Base-by-base conservation (phyloP, 257 asterid genomes). In the Penstemon davidsonii region DNA sequence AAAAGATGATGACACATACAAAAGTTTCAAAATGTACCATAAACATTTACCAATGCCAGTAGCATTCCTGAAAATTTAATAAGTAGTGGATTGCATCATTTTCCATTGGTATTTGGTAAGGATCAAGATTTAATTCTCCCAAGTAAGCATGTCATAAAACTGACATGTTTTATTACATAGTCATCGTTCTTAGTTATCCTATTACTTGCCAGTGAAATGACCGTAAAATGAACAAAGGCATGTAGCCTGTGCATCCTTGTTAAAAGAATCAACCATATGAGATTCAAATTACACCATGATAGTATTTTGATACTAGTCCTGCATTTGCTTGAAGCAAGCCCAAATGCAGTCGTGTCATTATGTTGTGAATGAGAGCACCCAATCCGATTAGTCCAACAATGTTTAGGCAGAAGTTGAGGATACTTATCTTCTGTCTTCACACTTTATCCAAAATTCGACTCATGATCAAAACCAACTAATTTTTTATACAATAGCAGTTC, bases 391-490 rank as follows among this genome's bases (percentile, higher is more conserved):
- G 37, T 36, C 57, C 52, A 60, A 69, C 53, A 57, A 59, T 18
- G 36, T 50, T 52, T 62, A 8, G 67, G 50, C 18, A 9, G 19
- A 72, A 49, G 6, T 60, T 67, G 25, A 18, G 62, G 52, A 60
- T 3, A n/a, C 39, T 60, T 42, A 11, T 42, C 36, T 11, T 52
- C 60, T 12, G 46, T 36, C 49, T 60, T 45, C 52, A 52, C 46
- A 25, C 15, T 69, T 37, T 7, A 18, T 57, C 45, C 40, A 18
- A 40, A 8, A 59, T 45, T 54, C 61, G 25, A 43, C 44, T 15
- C 42, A n/a, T 7, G 50, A 68, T n/a, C 67, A 62, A 62, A 62
- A 56, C 65, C 55, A 70, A 52, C 44, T 13, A 15, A 18, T 9
- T 37, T n/a, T 67, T 10, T 43, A 5, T 45, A 19, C 5, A 40